Evolutionary conservation across 1,139 yeast species (phyloP), one percentile per base, ranked within the genome.

Genomic region (Hemisphaericaspora lyxosophila): DNA sequence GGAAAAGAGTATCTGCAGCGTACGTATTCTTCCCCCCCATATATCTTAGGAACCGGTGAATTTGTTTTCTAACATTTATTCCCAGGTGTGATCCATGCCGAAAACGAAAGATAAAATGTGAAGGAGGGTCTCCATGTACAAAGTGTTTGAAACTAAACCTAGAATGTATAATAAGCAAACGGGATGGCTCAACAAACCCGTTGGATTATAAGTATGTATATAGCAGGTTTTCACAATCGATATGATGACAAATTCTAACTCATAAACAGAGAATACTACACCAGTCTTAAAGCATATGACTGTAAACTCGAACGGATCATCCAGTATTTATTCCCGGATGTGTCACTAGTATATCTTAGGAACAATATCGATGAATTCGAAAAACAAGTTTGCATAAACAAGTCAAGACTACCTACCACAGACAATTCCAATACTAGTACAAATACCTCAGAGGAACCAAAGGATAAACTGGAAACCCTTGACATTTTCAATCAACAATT

Each of bases 101-200:
- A 31, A 15, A 28, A 16, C 34, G 40, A 26, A 44, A 50, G 23
- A 31, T 41, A n/a, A 47, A 47, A 38, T 49, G 54, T 34, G 43
- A 33, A 15, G 54, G 56, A 6, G 46, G 52, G 3, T 36, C 38
- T 25, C 55, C 55, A 2, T 51, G 55, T 42, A 35, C 36, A 1
- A 42, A 42, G 26, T 51, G 55, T 36, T 29, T 31, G 4, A 32
- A 26, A 2, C 34, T 38, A 9, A 36, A 33, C 13, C 16, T 29
- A 3, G 43, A 46, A 13, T 50, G 54, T 38, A 24, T 33, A 5
- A 40, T 43, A 9, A 31, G 26, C 11, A 34, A 35, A 5, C 24
- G 36, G 22, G 41, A 32, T 30, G 34, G 34, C 31, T 43, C 44
- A 16, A 25, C 33, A 9, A 26, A 40, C 30, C 43, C 42, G 28